Percentiles rank a stretch among this genome's conserved stretches.
phyloP scores from a whole-genome alignment of 108 stramenopile species.

The Chaetoceros tenuissimus region DNA sequence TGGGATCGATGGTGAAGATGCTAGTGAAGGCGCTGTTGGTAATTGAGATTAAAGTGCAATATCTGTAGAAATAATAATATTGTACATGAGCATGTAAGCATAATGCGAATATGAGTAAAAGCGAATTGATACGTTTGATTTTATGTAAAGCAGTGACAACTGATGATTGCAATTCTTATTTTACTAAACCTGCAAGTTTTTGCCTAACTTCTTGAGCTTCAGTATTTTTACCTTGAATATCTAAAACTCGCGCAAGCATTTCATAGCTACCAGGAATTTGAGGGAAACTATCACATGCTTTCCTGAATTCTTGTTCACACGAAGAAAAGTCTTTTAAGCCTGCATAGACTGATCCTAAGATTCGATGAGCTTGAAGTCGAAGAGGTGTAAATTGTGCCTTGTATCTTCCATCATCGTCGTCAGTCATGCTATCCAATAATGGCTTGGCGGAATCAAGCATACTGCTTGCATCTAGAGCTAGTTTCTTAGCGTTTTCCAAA shows the following conservation, averaged over 20 bases:
- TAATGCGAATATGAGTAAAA: too few relatives aligned
- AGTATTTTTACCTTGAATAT: constrained; percentile 40
- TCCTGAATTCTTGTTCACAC: constrained; percentile 36
- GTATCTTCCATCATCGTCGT: constrained; percentile 17
- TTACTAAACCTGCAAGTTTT: neutral
- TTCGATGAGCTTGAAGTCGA: constrained; percentile 29
- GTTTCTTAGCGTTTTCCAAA: constrained; percentile 20
- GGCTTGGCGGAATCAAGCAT: constrained; percentile 31
- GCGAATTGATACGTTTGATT: too few relatives aligned
- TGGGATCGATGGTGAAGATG: neutral
- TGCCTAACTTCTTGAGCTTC: constrained; percentile 14
- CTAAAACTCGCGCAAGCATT: constrained; percentile 33
- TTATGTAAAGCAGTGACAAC: too few relatives aligned
- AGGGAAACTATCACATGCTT: constrained; percentile 30
- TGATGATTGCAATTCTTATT: neutral
- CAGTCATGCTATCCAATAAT: constrained; percentile 17
- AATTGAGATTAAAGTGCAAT: too few relatives aligned
- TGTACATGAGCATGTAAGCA: too few relatives aligned
- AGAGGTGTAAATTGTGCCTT: constrained; percentile 25
- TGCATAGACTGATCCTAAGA: constrained; percentile 32
- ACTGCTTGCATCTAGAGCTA: constrained; percentile 13
- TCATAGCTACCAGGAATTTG: constrained; percentile 29
- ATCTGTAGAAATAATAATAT: too few relatives aligned
- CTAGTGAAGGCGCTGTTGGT: too few relatives aligned
- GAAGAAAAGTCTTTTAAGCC: constrained; percentile 28